Evolutionary conservation across 2,329 filamentous ascomycete genomes (phyloP), one percentile per base, ranked within the genome.

Genomic region (Geosmithia flava): DNA sequence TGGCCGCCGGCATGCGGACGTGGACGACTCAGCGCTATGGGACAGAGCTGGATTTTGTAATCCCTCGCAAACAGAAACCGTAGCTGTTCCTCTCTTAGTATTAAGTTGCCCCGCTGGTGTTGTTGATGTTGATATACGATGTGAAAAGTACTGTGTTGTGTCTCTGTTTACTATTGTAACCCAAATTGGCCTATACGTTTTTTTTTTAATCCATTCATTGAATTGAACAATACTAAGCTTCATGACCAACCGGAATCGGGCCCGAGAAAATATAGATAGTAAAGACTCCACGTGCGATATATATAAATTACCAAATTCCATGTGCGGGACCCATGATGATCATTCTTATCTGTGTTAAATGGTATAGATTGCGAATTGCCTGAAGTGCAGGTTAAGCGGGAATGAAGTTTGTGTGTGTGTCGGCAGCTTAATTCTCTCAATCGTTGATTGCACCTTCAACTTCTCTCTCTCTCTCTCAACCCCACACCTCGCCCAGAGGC

Each of bases 21-120:
- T 72, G 67, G 64, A 62, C 62, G 3, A 46, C 53, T 19, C 54
- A 64, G 45, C 62, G 54, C 51, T 57, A 69, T 50, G 68, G 66
- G 4, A 51, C 56, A n/a, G 53, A 53, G 37, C 51, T 56, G 7
- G 27, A 33, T 10, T 33, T 33, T 37, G 7, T 10, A 10, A 48
- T 45, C 8, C 40, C 37, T 13, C 33, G 33, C 11, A 37, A 37
- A 11, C 11, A 7, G 29, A 11, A 30, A 11, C 29, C 11, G 11
- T 30, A 30, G 29, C 11, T 7, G 29, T 30, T 30, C 7, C 29
- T 30, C 29, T 30, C 11, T 30, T 30, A 11, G 29, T 30, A 30
- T 30, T 11, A 30, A 30, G n/a, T n/a, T n/a, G n/a, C n/a, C n/a
- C n/a, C 29, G 7, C 29, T 30, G 29, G 29, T 30, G 11, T 30